phyloP scores from a whole-genome alignment of 768 basidiomycete species.

The Mycena galopus region DNA sequence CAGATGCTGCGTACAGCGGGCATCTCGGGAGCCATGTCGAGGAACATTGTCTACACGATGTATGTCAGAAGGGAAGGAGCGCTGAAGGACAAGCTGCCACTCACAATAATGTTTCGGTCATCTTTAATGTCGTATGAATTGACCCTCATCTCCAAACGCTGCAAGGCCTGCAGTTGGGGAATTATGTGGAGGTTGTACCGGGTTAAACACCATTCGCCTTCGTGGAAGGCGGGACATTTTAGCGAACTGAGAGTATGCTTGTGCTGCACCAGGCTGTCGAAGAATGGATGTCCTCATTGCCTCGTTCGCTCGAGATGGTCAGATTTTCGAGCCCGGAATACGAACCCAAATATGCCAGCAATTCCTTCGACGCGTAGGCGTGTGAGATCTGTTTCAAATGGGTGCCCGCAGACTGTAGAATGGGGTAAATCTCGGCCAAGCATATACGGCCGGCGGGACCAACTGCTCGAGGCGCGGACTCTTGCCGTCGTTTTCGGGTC shows the following conservation, averaged over 20 bases:
- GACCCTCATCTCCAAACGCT: neutral
- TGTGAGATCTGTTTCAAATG: neutral
- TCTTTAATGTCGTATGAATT: neutral
- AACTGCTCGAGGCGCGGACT: neutral
- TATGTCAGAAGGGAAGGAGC: neutral
- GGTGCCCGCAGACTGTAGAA: neutral
- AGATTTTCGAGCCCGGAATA: neutral
- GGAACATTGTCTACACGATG: neutral
- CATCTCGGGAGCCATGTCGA: neutral
- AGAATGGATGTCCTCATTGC: neutral
- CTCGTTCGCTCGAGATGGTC: neutral
- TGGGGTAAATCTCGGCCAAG: neutral
- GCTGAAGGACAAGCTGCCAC: neutral
- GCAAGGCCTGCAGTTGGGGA: neutral
- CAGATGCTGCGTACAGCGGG: neutral
- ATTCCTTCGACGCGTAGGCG: neutral
- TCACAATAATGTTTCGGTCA: neutral
- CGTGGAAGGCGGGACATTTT: neutral
- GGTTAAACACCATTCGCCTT: neutral
- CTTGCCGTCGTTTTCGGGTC: too few species aligned
- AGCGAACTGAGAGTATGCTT: neutral
- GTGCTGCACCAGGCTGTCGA: neutral
- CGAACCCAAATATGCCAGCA: neutral
- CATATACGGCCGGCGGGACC: neutral
- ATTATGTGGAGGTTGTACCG: neutral